Base-by-base conservation (phyloP, 1,284 basidiomycete species). In the Exobasidium rhododendri region DNA sequence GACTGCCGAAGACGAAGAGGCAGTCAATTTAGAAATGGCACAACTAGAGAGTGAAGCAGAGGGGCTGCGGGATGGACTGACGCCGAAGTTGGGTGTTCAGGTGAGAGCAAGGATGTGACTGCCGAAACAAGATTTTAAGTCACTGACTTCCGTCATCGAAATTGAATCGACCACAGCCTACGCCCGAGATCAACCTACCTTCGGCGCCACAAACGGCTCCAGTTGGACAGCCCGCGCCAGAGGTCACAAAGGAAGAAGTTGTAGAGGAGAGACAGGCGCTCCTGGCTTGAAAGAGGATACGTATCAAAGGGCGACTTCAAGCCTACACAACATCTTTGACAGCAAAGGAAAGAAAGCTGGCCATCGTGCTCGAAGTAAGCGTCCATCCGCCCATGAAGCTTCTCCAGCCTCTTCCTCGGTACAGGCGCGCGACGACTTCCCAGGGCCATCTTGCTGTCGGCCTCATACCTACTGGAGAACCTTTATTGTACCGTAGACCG, bases 1-100 rank as follows among this genome's bases (percentile, higher is more conserved):
- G 70, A 88, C 89, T 0, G 80, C 88, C 3, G 93, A 94, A 59
- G 96, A 98, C 61, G 94, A 98, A 78, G 93, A 96, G 56, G 89
- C 87, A 10, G 94, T 98, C 0, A 90, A 94, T 75, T 83, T 83
- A 3, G 94, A 98, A 50, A 55, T 77, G 46, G 69, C 64, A 28
- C 59, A 57, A 3, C 67, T 76, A 35, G 65, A 71, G n/a, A 62
- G 63, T 53, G 66, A 70, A 30, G 62, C 45, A 17, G 4, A 24
- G 47, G 24, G 24, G 28, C 47, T 50, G 22, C 20, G 13, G 4
- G 47, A 50, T 50, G 35, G 35, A 40, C 10, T 10, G 17, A 40
- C 35, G 17, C 3, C 20, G 4, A 50, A 50, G 13, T 20, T 24
- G 24, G 20, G 13, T 26, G 24, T 50, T 26, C 14, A 50, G 13